phyloP scores from a whole-genome alignment of 148 eudicot genomes.

The Vaccinium vitisidaea region DNA sequence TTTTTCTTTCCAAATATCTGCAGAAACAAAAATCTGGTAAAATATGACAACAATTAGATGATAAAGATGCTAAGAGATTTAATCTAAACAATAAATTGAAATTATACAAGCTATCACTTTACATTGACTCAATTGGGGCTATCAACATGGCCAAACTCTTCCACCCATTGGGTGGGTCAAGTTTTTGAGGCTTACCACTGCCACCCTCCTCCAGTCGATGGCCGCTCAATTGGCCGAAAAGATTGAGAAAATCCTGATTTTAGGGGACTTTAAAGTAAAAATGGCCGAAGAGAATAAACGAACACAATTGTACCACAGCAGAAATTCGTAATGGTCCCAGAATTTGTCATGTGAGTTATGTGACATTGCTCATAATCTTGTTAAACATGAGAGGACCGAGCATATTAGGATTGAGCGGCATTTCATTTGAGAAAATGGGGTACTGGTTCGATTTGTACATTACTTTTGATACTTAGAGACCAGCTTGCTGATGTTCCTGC shows the following conservation, averaged over 20 bases:
- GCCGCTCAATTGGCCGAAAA: background rate
- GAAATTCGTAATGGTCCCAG: background rate
- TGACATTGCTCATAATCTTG: background rate
- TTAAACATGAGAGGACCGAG: background rate
- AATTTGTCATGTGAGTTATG: background rate
- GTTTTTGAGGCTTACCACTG: background rate
- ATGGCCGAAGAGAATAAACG: background rate
- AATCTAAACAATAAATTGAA: slow-evolving; percentile 2
- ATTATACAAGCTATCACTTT: background rate
- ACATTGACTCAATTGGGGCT: background rate
- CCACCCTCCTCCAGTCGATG: background rate
- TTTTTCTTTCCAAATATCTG: slow-evolving; percentile 76
- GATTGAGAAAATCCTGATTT: background rate
- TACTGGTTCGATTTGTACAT: background rate
- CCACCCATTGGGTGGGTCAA: background rate
- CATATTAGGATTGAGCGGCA: background rate
- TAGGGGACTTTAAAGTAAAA: background rate
- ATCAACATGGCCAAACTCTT: background rate
- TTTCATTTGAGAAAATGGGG: background rate
- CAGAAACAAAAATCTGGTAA: slow-evolving; percentile 34
- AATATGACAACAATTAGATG: slow-evolving; percentile 24
- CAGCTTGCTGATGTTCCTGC: background rate
- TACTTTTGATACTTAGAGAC: background rate
- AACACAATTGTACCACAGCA: background rate
- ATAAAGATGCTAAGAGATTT: slow-evolving; percentile 8